Base-by-base conservation (phyloP, 2,329 filamentous ascomycete genomes). In the Ascocoryne sarcoides region DNA sequence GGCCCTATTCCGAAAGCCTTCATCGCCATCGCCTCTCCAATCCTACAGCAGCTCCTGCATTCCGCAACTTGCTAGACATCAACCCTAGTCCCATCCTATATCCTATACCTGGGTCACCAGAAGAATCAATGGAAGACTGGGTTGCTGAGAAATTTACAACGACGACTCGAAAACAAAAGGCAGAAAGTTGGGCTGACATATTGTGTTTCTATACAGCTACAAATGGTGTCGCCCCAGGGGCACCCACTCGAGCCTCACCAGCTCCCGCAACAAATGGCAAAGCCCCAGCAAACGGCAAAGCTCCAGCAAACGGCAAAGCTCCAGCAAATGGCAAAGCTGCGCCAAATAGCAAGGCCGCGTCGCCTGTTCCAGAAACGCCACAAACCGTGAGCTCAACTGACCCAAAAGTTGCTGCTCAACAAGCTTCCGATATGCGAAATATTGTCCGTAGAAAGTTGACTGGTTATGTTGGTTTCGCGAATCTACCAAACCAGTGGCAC, bases 401-500 rank as follows among this genome's bases (percentile, higher is more conserved):
- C 42, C 58, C 58, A 15, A 61, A 61, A 47, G 46, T 59, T 46
- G 58, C 58, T 36, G 58, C 58, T 45, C 58, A 61, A 46, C 58
- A 61, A 52, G 58, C 58, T 20, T 54, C 48, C 33, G 58, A 61
- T 46, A 60, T 60, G 57, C 51, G 55, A 67, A 96, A 98, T 73
- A 94, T 98, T 64, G 90, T 98, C 58, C 86, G 92, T 67, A 80
- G 92, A 67, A 98, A 98, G 75, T 73, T 98, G 62, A 96, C 92
- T 37, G 92, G 92, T 61, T 98, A 96, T 60, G 92, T 98, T 60
- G 92, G 92, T 53, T 98, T 98, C 62, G 92, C 92, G 65, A 98
- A 98, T 66, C 70, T 98, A 62, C 92, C 92, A 51, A 98, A 98
- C 71, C 92, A 98, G 70, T 98, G 92, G 92, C 92, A 98, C 75